Evolutionary conservation across 768 basidiomycete species (phyloP), one percentile per base, ranked within the genome.

Genomic region (Tricholoma bakamatsutake): DNA sequence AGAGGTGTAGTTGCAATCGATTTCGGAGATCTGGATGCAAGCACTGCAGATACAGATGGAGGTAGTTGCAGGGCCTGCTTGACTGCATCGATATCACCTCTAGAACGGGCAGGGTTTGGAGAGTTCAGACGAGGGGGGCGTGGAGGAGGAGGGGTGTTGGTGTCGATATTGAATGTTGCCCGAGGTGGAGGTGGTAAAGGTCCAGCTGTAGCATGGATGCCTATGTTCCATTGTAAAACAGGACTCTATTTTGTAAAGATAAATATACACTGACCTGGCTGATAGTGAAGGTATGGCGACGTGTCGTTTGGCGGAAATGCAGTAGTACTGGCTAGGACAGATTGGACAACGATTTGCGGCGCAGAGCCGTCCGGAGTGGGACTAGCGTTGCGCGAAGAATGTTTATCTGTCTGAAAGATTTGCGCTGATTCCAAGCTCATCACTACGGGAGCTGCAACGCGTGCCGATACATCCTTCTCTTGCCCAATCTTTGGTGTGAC

Each of bases 101-200:
- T 72, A 46, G 64, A 68, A 50, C 74, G 78, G 17, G 80, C 57
- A 55, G 64, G 73, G 0, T 69, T 68, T 21, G 85, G 84, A 11
- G 84, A 83, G 60, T 81, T 76, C 4, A 84, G 72, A 40, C 86
- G 82, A 5, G 83, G 81, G 33, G 84, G 84, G 37, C 82, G 80
- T 56, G 85, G 84, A 21, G 84, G 82, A 10, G 80, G 75, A 8
- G 78, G 71, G 49, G 66, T 73, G 11, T 73, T 71, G 5, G 72
- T 55, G 49, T 78, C 72, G 31, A 82, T 74, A 55, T 71, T 72
- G 53, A 83, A 77, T 54, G 75, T 67, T 17, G 83, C 77, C 56
- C 83, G 75, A 2, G 88, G 86, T 8, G 87, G 87, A 31, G 82
- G 80, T 28, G 88, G 87, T 56, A 87, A 75, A 47, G 88, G 88